Evolutionary conservation across 345 rosid species (phyloP).

Genomic region (Ricinus communis): DNA sequence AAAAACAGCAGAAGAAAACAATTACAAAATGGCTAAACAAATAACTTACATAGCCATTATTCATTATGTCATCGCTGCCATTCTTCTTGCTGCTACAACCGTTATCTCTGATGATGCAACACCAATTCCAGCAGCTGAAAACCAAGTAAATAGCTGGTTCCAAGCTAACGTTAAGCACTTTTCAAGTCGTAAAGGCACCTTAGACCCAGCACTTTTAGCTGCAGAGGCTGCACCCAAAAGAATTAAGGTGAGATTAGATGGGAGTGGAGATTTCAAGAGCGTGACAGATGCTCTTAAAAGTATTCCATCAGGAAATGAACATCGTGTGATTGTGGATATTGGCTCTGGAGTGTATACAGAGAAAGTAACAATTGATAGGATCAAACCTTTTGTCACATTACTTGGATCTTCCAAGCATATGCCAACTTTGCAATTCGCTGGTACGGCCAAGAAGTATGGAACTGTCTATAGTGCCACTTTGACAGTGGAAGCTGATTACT

Average conservation of each 20-base stretch:
- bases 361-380: conserved; percentile 45
- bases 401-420: conserved; percentile 37
- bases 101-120: conserved; percentile 21
- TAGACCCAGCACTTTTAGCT: conserved; percentile 43
- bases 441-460: conserved; percentile 54
- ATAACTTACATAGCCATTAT: no score
- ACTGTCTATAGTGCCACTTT: conserved; percentile 67
- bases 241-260: conserved; percentile 46
- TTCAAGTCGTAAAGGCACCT: conserved; percentile 15
- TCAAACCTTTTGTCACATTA: conserved; percentile 53
- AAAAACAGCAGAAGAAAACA: no score
- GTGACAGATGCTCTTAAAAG: conserved; percentile 51
- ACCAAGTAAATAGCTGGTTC: conserved; percentile 44
- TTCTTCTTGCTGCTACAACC: background rate
- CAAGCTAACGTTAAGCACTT: background rate
- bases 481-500: conserved; percentile 55
- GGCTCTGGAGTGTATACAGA: conserved; percentile 52
- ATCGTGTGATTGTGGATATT: conserved; percentile 52
- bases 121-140: conserved; percentile 33
- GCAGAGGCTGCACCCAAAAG: conserved; percentile 41
- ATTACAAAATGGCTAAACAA: no score
- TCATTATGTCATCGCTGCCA: background rate
- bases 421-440: conserved; percentile 42
- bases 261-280: conserved; percentile 50
- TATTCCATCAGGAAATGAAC: conserved; percentile 41